These are phyloP conservation scores for Nakataea oryzae DNA, from an alignment of 2,329 filamentous ascomycete species.

Conservation along the genomic window DNA sequence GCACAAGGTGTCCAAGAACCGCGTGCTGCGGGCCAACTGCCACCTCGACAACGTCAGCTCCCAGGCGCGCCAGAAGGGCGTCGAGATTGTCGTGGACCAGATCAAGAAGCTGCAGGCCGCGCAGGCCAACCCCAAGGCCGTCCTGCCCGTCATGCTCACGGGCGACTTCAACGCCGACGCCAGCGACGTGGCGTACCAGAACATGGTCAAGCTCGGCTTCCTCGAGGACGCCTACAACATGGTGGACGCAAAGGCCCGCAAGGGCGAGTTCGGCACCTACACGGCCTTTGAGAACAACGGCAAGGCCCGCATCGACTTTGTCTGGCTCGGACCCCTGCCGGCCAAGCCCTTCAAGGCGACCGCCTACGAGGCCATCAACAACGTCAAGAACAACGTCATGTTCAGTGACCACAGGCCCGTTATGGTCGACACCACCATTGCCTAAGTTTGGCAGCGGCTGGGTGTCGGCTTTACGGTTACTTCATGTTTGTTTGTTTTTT, in stretches of 20 bases:
- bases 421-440: conserved; percentile 4
- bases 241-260: background rate
- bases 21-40: conserved; percentile 36
- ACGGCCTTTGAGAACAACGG: background rate
- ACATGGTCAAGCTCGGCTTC: background rate
- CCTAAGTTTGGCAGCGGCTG: background rate
- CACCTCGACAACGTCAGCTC: conserved; percentile 40
- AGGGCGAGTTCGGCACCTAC: background rate
- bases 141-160: conserved; percentile 3
- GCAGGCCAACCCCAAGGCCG: conserved; percentile 6
- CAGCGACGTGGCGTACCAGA: background rate
- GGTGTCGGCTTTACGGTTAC: background rate
- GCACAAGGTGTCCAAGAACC: conserved; percentile 24
- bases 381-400: conserved; percentile 1
- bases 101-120: conserved; percentile 16
- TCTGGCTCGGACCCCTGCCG: conserved; percentile 6
- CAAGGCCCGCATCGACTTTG: conserved; percentile 8
- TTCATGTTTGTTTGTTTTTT: background rate
- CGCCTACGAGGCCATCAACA: conserved; percentile 1
- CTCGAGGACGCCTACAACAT: conserved; percentile 1
- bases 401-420: conserved; percentile 5
- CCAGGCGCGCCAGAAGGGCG: conserved; percentile 31
- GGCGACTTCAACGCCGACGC: conserved; percentile 6
- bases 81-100: conserved; percentile 28
- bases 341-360: background rate